Evolutionary conservation across 2,329 filamentous ascomycete species (phyloP).

Genomic region (Pseudocercospora pini-densiflorae): DNA sequence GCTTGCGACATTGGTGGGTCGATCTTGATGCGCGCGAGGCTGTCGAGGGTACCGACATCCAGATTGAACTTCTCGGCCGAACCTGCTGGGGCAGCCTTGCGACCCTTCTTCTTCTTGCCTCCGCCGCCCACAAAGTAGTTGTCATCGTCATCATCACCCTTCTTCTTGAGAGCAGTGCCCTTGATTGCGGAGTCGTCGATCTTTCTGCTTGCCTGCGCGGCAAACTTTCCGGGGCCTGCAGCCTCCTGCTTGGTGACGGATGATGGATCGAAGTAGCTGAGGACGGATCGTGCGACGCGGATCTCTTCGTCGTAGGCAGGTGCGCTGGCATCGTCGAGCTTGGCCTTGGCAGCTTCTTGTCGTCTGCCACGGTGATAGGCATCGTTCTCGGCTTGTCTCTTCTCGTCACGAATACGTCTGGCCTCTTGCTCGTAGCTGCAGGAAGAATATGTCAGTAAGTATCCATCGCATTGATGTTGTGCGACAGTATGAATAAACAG

Average conservation of each 20-base stretch:
- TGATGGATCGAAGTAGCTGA: slow-evolving; percentile 88
- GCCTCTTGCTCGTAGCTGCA: slow-evolving; percentile 75
- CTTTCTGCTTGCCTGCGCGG: slow-evolving; percentile 78
- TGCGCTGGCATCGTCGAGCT: slow-evolving; percentile 80
- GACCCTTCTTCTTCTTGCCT: slow-evolving; percentile 86
- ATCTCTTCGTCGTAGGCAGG: slow-evolving; percentile 95
- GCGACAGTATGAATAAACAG: not conserved
- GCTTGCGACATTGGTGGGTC: slow-evolving; percentile 85
- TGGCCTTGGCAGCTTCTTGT: slow-evolving; percentile 74
- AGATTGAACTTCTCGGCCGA: slow-evolving; percentile 79
- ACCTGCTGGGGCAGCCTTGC: slow-evolving; percentile 73
- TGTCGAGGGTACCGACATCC: slow-evolving; percentile 88
- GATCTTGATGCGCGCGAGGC: slow-evolving; percentile 81
- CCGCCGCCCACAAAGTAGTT: slow-evolving; percentile 75
- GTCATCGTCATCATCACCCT: slow-evolving; percentile 77
- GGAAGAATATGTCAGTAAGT: not conserved
- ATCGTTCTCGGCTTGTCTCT: slow-evolving; percentile 79
- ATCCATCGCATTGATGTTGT: not conserved
- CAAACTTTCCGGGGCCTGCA: slow-evolving; percentile 68
- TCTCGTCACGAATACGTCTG: slow-evolving; percentile 75
- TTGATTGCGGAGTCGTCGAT: slow-evolving; percentile 85
- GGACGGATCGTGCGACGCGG: slow-evolving; percentile 80
- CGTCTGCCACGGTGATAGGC: slow-evolving; percentile 72
- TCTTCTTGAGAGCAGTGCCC: slow-evolving; percentile 83
- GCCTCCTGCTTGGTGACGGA: slow-evolving; percentile 66